Base-by-base conservation (phyloP, 345 rosid genomes). In the Mangifera indica region DNA sequence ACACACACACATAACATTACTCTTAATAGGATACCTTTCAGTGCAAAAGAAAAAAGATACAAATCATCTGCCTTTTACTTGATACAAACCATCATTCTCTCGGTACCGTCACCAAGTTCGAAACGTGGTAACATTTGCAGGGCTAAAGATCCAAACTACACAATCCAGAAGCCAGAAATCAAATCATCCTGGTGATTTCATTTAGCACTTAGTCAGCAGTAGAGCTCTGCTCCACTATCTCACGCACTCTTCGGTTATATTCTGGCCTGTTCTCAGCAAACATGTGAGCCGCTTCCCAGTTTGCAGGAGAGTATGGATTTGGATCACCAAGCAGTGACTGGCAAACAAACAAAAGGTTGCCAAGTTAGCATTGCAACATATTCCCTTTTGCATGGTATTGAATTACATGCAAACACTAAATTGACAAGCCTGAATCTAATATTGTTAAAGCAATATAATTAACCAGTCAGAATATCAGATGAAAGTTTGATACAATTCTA, bases 271-370 rank as follows among this genome's bases (percentile, higher is more conserved):
- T 88, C 83, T 88, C 93, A 66, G 93, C 84, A 70, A 85, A 88
- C 91, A 88, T 84, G 65, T 91, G 81, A 55, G 93, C 96, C 1
- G 96, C 96, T 81, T 88, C 96, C 18, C 91, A 90, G 49, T 90
- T 90, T 66, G 96, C 91, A n/a, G 96, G 96, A 14, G 96, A 90
- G 78, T 90, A 85, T 21, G 96, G 93, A 63, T 88, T 90, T 45
- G 96, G 96, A 63, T 90, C 96, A 61, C 96, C 88, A 34, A 90
- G 96, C 77, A 90, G 74, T 0, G 96, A 90, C 96, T 90, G 65
- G 25, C 25, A 70, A 66, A 60, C 7, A 55, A 18, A 70, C 1
- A 29, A 69, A 3, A 37, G 34, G 4, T 29, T 56, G 29, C 26
- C n/a, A 0, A 5, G 49, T 67, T 53, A 67, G 48, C 11, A 34